Conservation (phyloP, 257 asterid species). For the Scutellaria minor region DNA sequence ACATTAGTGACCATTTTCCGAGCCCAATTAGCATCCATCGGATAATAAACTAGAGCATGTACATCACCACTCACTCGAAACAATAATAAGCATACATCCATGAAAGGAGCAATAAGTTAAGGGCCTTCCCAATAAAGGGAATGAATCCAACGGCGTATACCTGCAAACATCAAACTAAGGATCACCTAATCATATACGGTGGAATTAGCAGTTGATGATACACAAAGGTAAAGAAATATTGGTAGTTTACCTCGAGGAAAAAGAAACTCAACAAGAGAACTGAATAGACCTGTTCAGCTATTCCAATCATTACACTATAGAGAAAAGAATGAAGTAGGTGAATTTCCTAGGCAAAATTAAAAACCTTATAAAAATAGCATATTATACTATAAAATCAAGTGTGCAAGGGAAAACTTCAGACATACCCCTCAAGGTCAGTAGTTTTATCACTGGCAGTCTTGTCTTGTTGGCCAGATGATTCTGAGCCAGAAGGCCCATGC, state of each 20-base stretch:
- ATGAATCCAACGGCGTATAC: slow-evolving; percentile 76
- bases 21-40: slow-evolving; percentile 17
- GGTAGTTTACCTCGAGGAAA: slow-evolving; percentile 73
- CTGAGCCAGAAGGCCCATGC: slow-evolving; percentile 44
- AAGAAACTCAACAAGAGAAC: slow-evolving; percentile 86
- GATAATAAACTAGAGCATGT: slow-evolving; percentile 24
- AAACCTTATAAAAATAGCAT: slow-evolving; percentile 26
- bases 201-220: slow-evolving; percentile 30
- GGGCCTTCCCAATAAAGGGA: slow-evolving; percentile 73
- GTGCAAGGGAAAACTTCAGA: slow-evolving; percentile 22
- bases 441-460: slow-evolving; percentile 53
- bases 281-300: slow-evolving; percentile 89
- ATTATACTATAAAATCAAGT: slow-evolving; percentile 7
- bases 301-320: slow-evolving; percentile 74
- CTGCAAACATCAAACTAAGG: slow-evolving; percentile 49
- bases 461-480: slow-evolving; percentile 50
- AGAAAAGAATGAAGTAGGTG: slow-evolving; percentile 23
- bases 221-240: slow-evolving; percentile 18
- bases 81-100: slow-evolving; percentile 99
- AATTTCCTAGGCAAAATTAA: slow-evolving; percentile 22
- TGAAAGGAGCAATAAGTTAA: slow-evolving; percentile 80
- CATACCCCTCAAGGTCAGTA: slow-evolving; percentile 76
- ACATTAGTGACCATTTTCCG: slow-evolving; percentile 23
- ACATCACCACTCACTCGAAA: slow-evolving; percentile 79
- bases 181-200: slow-evolving; percentile 15